Conservation (phyloP, 179 eudicot genomes). For the Silene noctiflora region DNA sequence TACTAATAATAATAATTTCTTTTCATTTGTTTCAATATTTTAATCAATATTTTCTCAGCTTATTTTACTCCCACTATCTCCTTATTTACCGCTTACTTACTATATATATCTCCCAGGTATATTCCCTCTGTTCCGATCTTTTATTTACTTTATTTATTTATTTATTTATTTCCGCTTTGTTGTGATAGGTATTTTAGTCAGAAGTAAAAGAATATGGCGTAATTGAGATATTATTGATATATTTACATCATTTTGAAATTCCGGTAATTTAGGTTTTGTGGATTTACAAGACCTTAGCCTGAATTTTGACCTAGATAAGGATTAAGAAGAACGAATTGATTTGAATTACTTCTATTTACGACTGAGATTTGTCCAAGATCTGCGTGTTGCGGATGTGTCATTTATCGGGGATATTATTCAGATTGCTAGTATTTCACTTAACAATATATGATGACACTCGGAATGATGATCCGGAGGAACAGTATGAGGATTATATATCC, state of each 20-base stretch:
- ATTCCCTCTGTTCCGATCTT: too few relatives aligned
- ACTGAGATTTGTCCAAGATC: not conserved
- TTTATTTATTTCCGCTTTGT: not conserved
- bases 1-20: not conserved
- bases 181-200: too few relatives aligned
- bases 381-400: not conserved
- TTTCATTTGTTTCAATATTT: not conserved
- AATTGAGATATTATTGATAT: too few relatives aligned
- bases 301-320: too few relatives aligned
- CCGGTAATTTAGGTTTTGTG: too few relatives aligned
- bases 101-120: conserved; percentile 3
- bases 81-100: not conserved
- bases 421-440: not conserved
- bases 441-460: not conserved
- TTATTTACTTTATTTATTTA: not conserved
- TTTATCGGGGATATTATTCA: not conserved
- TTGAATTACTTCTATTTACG: not conserved
- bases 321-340: too few relatives aligned
- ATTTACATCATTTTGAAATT: too few relatives aligned
- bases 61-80: not conserved
- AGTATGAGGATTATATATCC: too few relatives aligned
- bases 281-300: too few relatives aligned
- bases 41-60: not conserved
- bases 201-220: too few relatives aligned
- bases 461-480: not conserved